phyloP scores from a whole-genome alignment of 75 land plant genomes.

The Sequoia sempervirens region DNA sequence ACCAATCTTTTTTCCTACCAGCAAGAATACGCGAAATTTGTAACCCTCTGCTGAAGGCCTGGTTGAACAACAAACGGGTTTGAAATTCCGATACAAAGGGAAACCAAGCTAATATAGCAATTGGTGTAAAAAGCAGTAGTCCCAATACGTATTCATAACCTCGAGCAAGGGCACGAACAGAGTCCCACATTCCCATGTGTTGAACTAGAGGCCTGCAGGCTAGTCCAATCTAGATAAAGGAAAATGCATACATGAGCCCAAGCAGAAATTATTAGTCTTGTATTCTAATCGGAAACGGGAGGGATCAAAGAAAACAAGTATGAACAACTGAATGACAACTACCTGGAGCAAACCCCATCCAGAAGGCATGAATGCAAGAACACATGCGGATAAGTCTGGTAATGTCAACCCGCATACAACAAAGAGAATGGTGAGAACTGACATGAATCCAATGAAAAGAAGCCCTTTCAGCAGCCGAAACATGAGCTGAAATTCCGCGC shows the following conservation, averaged over 20 bases:
- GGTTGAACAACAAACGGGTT: constrained; percentile 42
- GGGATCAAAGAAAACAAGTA: background rate
- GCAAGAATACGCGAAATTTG: constrained; percentile 48
- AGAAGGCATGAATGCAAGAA: constrained; percentile 89
- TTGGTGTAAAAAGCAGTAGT: constrained; percentile 16
- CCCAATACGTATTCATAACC: constrained; percentile 30
- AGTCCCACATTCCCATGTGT: constrained; percentile 63
- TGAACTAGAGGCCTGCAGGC: constrained; percentile 51
- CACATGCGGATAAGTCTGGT: constrained; percentile 66
- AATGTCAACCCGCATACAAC: constrained; percentile 62
- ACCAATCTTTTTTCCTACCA: constrained; percentile 30
- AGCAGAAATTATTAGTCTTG: background rate
- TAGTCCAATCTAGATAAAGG: constrained; percentile 48
- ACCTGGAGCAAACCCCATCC: constrained; percentile 99
- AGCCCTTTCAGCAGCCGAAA: constrained; percentile 85
- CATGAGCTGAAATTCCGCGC: constrained; percentile 95
- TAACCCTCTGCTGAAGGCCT: constrained; percentile 52
- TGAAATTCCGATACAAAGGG: constrained; percentile 52
- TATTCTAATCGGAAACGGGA: background rate
- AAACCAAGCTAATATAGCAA: constrained; percentile 46
- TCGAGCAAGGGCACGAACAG: constrained; percentile 69
- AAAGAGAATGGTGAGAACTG: constrained; percentile 73
- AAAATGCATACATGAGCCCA: background rate
- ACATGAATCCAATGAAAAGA: constrained; percentile 78
- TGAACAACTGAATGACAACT: constrained; percentile 7